Evolutionary conservation across 371 early-diverging fungal genomes (phyloP), one percentile per base, ranked within the genome.

Genomic region (Mortierella sp.): DNA sequence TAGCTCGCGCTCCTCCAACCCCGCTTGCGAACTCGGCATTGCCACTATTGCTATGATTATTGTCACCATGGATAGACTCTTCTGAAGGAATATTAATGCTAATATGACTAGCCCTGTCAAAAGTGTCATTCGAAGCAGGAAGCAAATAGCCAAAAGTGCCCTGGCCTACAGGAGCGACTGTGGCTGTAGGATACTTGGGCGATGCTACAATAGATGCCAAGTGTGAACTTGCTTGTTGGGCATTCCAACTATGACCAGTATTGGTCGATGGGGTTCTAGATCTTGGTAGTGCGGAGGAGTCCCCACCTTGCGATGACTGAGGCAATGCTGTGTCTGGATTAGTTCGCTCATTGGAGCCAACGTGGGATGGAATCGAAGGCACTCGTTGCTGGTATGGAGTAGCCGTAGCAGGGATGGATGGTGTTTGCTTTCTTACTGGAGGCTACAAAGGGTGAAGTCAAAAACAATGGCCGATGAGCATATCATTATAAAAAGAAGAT

Each of bases 331-430:
- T 19, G 19, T 47, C 35, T 34, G 10, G 37, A 56, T 43, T 54
- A 23, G 19, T 10, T 17, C 34, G 58, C 34, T 64, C 64, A 28
- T 34, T 57, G 32, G 49, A 23, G 26, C 49, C 17, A 3, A 55
- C 28, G 26, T 42, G 43, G 1, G 28, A 15, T 9, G 72, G 34
- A 1, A 40, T 34, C n/a, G 56, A 34, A 34, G 45, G 15, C 26
- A 32, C 31, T 10, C 57, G 23, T 49, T 72, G 69, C 15, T 66
- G 70, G 43, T 69, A 79, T 0, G 74, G 79, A 28, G 79, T 79
- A 2, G 79, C 70, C 15, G 70, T 69, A 9, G 54, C 15, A 19
- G 79, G 79, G 19, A 72, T 45, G 5, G 70, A 55, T 12, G 45
- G 58, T 40, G 58, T 56, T 19, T 67, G 56, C 26, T n/a, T 28